Conservation (phyloP, 805 yeast genomes). For the Suhomyces sp. region DNA sequence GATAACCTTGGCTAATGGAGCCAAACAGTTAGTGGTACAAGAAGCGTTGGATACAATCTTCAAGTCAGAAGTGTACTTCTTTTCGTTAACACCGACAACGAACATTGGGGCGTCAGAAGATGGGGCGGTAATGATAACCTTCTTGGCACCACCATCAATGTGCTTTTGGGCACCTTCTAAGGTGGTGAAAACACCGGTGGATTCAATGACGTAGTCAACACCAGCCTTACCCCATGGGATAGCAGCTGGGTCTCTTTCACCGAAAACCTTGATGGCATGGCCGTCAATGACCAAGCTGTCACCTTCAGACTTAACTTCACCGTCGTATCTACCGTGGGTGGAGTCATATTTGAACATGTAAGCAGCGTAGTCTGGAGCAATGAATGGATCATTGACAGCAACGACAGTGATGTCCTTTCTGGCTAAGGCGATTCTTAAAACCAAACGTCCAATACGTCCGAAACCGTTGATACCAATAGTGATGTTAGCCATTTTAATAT, state of each 20-base stretch:
- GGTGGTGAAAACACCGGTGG: conserved; percentile 38
- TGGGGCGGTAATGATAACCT: conserved; percentile 35
- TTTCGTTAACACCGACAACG: conserved; percentile 36
- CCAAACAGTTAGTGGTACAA: conserved; percentile 39
- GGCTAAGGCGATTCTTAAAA: conserved; percentile 31
- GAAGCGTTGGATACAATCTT: conserved; percentile 36
- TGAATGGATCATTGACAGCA: conserved; percentile 35
- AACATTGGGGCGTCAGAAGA: conserved; percentile 39
- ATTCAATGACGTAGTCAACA: conserved; percentile 33
- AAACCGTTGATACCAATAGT: conserved; percentile 37
- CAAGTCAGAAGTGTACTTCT: conserved; percentile 33
- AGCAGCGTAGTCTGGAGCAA: conserved; percentile 35
- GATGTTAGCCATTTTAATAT: conserved; percentile 20
- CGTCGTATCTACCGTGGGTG: conserved; percentile 33
- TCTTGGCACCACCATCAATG: conserved; percentile 37
- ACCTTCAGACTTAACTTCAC: conserved; percentile 28
- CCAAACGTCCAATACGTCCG: conserved; percentile 38
- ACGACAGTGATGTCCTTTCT: conserved; percentile 34
- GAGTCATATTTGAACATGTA: conserved; percentile 40
- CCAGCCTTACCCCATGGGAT: conserved; percentile 37
- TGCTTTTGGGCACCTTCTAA: conserved; percentile 37
- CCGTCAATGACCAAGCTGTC: conserved; percentile 28
- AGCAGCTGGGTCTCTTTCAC: conserved; percentile 34
- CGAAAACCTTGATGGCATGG: conserved; percentile 27
- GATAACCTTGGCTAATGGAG: conserved; percentile 38